Conservation (phyloP, 78 protist species). For the Paratrimastix pyriformis region DNA sequence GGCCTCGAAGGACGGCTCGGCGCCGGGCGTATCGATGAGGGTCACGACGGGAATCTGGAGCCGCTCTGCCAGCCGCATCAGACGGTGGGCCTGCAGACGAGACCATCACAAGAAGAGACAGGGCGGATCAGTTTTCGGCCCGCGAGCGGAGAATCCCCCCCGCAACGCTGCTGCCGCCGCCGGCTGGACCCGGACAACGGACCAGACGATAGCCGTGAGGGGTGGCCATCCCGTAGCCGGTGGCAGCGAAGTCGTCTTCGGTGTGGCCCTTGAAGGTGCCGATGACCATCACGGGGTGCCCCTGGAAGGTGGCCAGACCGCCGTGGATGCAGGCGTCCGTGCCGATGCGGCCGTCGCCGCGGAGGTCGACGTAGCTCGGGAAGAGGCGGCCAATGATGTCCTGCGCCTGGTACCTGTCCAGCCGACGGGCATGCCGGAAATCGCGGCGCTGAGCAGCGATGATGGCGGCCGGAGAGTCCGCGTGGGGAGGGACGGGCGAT, state of each 20-base stretch:
- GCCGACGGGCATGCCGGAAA: neutral
- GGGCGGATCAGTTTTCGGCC: too few relatives aligned
- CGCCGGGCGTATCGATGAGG: slow-evolving; percentile 41
- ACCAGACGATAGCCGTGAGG: slow-evolving; percentile 37
- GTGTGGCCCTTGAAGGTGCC: slow-evolving; percentile 39
- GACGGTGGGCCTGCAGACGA: too few relatives aligned
- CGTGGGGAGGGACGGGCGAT: too few relatives aligned
- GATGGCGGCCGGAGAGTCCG: too few relatives aligned
- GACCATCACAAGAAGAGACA: neutral
- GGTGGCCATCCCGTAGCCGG: slow-evolving; percentile 26
- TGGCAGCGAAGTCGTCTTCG: neutral
- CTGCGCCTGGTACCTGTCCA: slow-evolving; percentile 20
- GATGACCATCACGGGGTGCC: slow-evolving; percentile 7
- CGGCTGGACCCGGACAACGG: too few relatives aligned
- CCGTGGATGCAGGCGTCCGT: slow-evolving; percentile 31
- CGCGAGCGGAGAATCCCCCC: too few relatives aligned
- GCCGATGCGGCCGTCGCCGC: slow-evolving; percentile 35
- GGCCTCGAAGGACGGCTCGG: slow-evolving; percentile 33
- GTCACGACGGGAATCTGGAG: slow-evolving; percentile 28
- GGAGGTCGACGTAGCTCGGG: slow-evolving; percentile 9
- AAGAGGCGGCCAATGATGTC: slow-evolving; percentile 12
- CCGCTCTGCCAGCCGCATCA: slow-evolving; percentile 37
- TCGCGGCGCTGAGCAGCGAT: neutral
- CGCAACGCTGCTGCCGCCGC: too few relatives aligned
- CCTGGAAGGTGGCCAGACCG: slow-evolving; percentile 27